Evolutionary conservation across 2,329 filamentous ascomycete genomes (phyloP), one percentile per base, ranked within the genome.

Genomic region (Colletotrichum sansevieriae): DNA sequence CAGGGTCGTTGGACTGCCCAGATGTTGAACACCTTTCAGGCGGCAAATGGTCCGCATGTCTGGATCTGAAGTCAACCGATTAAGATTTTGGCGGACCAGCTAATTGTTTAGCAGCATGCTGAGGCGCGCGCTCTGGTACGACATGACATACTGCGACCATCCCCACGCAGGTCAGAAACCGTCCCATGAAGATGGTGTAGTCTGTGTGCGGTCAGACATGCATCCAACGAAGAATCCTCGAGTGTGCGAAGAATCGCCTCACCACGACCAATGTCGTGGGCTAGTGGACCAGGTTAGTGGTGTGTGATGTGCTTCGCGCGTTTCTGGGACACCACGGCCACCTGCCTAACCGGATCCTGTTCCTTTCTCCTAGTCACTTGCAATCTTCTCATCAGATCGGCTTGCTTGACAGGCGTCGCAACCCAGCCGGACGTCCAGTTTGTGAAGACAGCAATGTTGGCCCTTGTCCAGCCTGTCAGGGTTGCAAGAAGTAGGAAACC

Each of bases 131-230:
- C 47, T 63, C 41, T n/a, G 49, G 43, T 43, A 63, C 64, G 58
- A 66, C 41, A 25, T 29, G 49, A 55, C 39, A 49, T 43, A 25
- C 20, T 65, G 61, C 47, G 49, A 58, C 44, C 35, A 52, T 64
- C 60, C 22, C 60, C 60, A 46, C 65, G 25, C 49, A 63, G 18
- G 51, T 44, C 49, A 58, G 35, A 35, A 43, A 54, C 44, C 44
- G 15, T 65, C 65, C 52, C 65, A 68, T 68, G 20, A 54, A 55
- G 46, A 44, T 58, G 29, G 65, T 47, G 61, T 22, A 15, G 52
- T 54, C 61, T 54, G 49, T 59, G 61, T 65, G 61, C 61, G 43
- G 39, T 59, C 41, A 58, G 61, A 55, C 54, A 47, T 10, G 46
- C 59, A 20, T 46, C 8, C 49, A 35, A n/a, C 18, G 15, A 35